Base-by-base conservation (phyloP, 805 yeast genomes). In the Metschnikowia reukaufii region DNA sequence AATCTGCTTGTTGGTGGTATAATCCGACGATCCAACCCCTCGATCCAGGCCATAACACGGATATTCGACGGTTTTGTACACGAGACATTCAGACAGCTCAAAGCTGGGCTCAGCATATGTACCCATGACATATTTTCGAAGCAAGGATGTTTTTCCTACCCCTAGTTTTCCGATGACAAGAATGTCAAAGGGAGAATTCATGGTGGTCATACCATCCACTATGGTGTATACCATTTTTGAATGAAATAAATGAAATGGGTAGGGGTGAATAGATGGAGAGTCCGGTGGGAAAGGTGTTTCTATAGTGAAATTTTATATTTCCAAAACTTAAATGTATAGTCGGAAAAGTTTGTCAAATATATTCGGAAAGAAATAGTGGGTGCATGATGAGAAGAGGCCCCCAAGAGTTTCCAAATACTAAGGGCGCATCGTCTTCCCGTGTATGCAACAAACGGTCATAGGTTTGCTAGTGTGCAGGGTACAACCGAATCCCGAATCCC, bases 1-100 rank as follows among this genome's bases (percentile, higher is more conserved):
- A 13, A 68, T 52, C 44, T 63, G 67, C 40, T 58, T 47, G 34
- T 57, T 46, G 29, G 23, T 17, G 15, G 41, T 23, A 12, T 29
- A 12, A 3, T 36, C 38, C 3, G 36, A 12, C 12, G 36, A 20
- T 8, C 23, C 41, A 7, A 42, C 35, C 16, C 30, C 15, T 3
- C 35, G 21, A 12, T 27, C 16, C 17, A 7, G 36, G 13, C 23
- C 33, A 27, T 40, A 25, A 12, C 42, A 33, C 10, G 51, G 36
- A 16, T 35, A 23, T 16, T 42, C 44, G 12, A 50, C 42, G 6
- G 39, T 30, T 29, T 48, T 48, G 37, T 37, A 45, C 6, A 45
- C 42, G 20, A 50, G 51, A 23, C 44, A 45, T 29, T 44, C 52
- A 12, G 50, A 47, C 38, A 47, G 46, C 35, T 50, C 54, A 4